Conservation (phyloP, 495 filamentous ascomycete species). For the Cercophora sp. region DNA sequence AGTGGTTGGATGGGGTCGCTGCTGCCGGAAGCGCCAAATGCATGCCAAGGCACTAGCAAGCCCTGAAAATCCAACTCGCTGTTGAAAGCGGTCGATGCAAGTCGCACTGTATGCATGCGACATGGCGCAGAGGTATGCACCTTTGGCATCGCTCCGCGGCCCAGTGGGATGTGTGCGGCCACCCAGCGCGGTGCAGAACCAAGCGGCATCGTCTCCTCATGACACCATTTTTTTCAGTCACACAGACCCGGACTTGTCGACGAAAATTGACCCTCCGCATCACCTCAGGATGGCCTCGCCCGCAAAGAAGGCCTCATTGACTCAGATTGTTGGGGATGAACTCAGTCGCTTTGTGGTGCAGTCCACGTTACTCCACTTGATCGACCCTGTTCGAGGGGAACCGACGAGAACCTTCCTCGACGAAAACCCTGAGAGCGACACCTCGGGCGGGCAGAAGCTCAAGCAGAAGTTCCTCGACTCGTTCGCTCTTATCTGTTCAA, state of each 20-base stretch:
- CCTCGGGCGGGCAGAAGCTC: not conserved
- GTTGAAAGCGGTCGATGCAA: not conserved
- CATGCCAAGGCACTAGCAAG: too few species aligned
- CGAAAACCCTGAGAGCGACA: not conserved
- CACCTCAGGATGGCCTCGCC: not conserved
- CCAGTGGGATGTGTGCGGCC: not conserved
- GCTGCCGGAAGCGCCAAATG: too few species aligned
- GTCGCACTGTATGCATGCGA: not conserved
- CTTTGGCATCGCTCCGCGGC: not conserved
- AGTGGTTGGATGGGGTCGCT: too few species aligned
- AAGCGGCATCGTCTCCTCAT: not conserved
- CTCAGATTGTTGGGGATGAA: not conserved
- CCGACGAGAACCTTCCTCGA: not conserved
- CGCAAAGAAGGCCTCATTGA: not conserved
- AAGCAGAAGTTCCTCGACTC: not conserved
- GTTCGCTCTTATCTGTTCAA: not conserved
- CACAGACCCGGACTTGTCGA: not conserved
- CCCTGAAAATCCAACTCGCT: too few species aligned
- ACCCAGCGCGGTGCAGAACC: not conserved
- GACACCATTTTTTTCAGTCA: not conserved
- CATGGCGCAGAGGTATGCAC: not conserved
- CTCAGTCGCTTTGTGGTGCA: not conserved
- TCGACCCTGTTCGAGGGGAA: not conserved
- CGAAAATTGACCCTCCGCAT: not conserved
- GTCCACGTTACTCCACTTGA: not conserved